phyloP scores from a whole-genome alignment of 2,329 filamentous ascomycete genomes.

The Botryotinia convoluta region DNA sequence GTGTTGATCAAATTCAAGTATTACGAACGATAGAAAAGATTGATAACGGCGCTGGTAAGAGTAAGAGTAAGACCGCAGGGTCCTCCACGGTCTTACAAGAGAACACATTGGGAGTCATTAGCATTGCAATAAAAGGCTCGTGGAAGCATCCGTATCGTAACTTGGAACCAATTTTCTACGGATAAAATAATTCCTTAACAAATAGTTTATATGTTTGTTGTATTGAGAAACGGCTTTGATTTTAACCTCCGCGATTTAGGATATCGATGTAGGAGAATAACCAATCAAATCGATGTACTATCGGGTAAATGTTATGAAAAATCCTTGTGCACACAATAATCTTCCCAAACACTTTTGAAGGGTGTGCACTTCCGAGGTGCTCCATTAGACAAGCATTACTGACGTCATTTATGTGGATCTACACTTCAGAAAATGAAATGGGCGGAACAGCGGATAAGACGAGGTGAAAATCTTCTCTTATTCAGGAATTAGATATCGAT shows the following conservation, averaged over 20 bases:
- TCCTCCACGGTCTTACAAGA: neutral
- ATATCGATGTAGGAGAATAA: neutral
- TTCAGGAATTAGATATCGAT: neutral
- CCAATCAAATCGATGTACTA: neutral
- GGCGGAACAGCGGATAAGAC: neutral
- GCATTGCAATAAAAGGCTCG: neutral
- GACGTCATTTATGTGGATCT: conserved; percentile 4
- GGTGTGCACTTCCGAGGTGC: neutral
- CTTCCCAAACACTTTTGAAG: neutral
- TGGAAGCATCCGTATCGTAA: neutral
- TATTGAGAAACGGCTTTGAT: neutral
- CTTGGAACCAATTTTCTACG: neutral
- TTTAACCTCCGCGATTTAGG: no score
- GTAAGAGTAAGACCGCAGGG: neutral
- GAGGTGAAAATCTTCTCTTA: neutral
- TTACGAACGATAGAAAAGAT: neutral
- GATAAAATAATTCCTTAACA: neutral
- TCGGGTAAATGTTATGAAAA: neutral
- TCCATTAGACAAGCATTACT: neutral
- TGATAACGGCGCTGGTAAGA: neutral
- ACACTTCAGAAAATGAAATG: neutral
- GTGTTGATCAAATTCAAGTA: neutral
- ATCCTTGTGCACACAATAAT: neutral
- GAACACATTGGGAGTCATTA: neutral
- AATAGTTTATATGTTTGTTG: neutral